Conservation (phyloP, 345 rosid genomes). For the Rhodamnia rubescens region DNA sequence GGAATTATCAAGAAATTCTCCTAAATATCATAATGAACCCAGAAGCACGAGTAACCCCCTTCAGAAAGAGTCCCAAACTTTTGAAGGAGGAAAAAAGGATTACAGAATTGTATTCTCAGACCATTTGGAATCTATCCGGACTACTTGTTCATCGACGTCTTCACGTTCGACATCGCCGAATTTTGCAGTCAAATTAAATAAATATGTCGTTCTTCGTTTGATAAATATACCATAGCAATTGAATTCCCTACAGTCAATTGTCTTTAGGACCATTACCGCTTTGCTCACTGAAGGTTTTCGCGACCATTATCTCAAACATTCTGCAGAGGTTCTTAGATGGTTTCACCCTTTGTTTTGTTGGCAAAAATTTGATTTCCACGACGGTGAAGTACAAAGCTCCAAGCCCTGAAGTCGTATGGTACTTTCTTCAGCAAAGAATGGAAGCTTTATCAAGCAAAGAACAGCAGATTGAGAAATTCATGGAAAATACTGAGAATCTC, state of each 20-base stretch:
- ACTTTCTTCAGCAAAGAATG: background rate
- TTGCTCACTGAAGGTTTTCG: background rate
- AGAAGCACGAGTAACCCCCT: background rate
- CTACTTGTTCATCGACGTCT: background rate
- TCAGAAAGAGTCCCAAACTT: background rate
- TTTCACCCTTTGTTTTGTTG: background rate
- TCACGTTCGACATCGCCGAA: background rate
- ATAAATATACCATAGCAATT: background rate
- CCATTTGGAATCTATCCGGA: background rate
- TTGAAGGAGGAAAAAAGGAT: background rate
- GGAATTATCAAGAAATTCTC: background rate
- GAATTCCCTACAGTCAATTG: fast-evolving
- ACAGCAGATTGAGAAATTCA: no score
- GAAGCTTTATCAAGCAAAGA: no score
- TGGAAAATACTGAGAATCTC: background rate
- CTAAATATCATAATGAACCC: background rate
- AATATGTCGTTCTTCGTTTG: background rate
- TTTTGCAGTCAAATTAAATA: no score
- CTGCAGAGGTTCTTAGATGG: background rate
- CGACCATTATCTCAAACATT: background rate
- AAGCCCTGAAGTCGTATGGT: background rate
- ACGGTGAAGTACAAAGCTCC: background rate
- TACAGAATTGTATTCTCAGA: background rate
- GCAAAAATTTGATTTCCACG: background rate
- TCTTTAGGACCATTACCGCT: background rate